These are phyloP conservation scores for Suillus decipiens DNA, from an alignment of 768 basidiomycete genomes.

Conservation along the genomic window DNA sequence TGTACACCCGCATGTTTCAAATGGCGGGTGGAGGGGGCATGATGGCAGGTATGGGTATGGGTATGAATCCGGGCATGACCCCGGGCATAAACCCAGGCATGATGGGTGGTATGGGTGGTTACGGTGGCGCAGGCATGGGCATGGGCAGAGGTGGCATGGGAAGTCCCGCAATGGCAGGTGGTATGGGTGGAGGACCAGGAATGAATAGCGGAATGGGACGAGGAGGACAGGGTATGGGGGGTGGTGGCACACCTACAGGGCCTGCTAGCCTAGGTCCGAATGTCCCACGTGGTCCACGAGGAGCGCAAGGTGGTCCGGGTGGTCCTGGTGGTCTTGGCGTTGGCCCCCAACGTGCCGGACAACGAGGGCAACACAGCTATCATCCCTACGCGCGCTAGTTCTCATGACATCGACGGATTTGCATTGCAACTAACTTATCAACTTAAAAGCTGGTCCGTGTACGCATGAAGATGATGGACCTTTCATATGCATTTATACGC, in stretches of 20 bases:
- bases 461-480: constrained; percentile 2
- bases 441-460: constrained; percentile 9
- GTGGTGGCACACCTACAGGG: constrained; percentile 34
- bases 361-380: constrained; percentile 78
- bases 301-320: constrained; percentile 53
- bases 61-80: constrained; percentile 13
- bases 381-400: constrained; percentile 77
- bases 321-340: constrained; percentile 51
- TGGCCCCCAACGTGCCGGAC: constrained; percentile 70
- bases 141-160: constrained; percentile 38
- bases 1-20: constrained; percentile 96
- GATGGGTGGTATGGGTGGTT: constrained; percentile 37
- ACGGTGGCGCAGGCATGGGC: constrained; percentile 37
- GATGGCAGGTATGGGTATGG: constrained; percentile 47
- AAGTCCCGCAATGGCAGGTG: constrained; percentile 30
- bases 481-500: constrained; percentile 12
- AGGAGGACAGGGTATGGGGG: constrained; percentile 41
- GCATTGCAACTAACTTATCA: constrained; percentile 13
- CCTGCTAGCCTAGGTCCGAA: constrained; percentile 53
- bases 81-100: constrained; percentile 22
- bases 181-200: constrained; percentile 39
- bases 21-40: constrained; percentile 62
- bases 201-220: constrained; percentile 44
- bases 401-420: constrained; percentile 15
- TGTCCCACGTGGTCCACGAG: constrained; percentile 67